phyloP scores from a whole-genome alignment of 1,139 yeast species.

The Lodderomyces orthopsilosis region DNA sequence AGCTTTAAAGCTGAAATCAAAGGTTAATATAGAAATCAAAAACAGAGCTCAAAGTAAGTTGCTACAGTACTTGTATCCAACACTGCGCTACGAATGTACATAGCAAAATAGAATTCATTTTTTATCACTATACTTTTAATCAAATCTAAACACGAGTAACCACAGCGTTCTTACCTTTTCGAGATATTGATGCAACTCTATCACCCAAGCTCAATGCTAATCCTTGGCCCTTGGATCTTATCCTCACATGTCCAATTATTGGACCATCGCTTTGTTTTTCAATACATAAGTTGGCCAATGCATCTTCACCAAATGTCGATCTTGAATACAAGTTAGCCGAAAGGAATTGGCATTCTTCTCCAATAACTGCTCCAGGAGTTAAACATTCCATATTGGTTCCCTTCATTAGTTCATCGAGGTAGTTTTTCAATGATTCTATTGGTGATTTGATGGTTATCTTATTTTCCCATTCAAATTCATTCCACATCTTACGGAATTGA shows the following conservation, averaged over 20 bases:
- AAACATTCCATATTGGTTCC: constrained; percentile 94
- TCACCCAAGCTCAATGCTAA: constrained; percentile 94
- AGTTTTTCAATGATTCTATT: constrained; percentile 68
- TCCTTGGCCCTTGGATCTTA: constrained; percentile 97
- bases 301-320: constrained; percentile 96
- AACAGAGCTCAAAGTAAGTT: constrained; percentile 15
- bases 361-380: constrained; percentile 85
- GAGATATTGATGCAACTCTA: constrained; percentile 76
- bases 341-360: constrained; percentile 86
- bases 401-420: constrained; percentile 70
- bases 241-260: constrained; percentile 92
- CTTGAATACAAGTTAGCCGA: constrained; percentile 93
- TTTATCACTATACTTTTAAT: too few relatives aligned
- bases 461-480: constrained; percentile 99
- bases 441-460: constrained; percentile 85
- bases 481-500: constrained; percentile 97
- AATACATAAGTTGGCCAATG: constrained; percentile 91
- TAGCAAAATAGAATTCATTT: neutral
- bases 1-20: constrained; percentile 23
- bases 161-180: constrained; percentile 41
- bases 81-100: constrained; percentile 2
- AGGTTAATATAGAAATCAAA: constrained; percentile 17
- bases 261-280: constrained; percentile 76
- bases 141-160: constrained; percentile 13
- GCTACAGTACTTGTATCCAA: constrained; percentile 14